A percentile compares a stretch with the other conserved stretches of the same genome.
phyloP scores from a whole-genome alignment of 495 filamentous ascomycete species.

The Parmelia sp. region DNA sequence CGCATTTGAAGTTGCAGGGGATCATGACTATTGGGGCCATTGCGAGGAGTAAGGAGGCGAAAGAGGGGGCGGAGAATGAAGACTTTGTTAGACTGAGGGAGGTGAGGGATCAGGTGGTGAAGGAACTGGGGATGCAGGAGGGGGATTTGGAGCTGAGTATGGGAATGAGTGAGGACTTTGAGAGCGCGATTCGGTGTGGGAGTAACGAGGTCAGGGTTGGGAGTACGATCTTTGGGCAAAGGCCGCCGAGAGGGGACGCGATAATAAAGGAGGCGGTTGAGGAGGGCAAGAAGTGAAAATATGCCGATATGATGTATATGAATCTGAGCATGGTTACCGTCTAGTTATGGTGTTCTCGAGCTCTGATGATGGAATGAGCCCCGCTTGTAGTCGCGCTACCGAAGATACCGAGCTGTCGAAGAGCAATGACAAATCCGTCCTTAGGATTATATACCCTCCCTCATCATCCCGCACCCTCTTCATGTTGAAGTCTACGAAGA shows the following conservation, averaged over 20 bases:
- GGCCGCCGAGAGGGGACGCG: slow-evolving; percentile 67
- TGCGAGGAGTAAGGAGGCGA: slow-evolving; percentile 64
- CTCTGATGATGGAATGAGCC: background rate
- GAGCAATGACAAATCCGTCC: background rate
- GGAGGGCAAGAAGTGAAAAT: slow-evolving; percentile 11
- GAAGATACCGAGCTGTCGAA: background rate
- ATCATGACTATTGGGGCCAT: slow-evolving; percentile 98
- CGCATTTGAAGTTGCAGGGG: slow-evolving; percentile 66
- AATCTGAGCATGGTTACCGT: background rate
- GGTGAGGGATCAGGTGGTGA: slow-evolving; percentile 58
- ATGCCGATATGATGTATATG: background rate
- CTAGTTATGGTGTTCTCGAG: background rate
- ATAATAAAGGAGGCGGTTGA: slow-evolving; percentile 41
- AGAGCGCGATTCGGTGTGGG: slow-evolving; percentile 75
- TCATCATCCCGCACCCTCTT: too few relatives aligned
- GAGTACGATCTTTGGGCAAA: slow-evolving; percentile 83
- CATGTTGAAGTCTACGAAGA: background rate
- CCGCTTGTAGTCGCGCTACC: background rate
- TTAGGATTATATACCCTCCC: background rate
- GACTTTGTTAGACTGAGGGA: slow-evolving; percentile 69
- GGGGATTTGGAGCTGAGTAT: slow-evolving; percentile 58
- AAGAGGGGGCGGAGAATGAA: slow-evolving; percentile 75
- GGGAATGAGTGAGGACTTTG: slow-evolving; percentile 94
- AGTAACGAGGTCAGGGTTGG: slow-evolving; percentile 94
- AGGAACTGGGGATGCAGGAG: slow-evolving; percentile 42